phyloP scores from a whole-genome alignment of 306 rosid species.

The Sesbania bispinosa region DNA sequence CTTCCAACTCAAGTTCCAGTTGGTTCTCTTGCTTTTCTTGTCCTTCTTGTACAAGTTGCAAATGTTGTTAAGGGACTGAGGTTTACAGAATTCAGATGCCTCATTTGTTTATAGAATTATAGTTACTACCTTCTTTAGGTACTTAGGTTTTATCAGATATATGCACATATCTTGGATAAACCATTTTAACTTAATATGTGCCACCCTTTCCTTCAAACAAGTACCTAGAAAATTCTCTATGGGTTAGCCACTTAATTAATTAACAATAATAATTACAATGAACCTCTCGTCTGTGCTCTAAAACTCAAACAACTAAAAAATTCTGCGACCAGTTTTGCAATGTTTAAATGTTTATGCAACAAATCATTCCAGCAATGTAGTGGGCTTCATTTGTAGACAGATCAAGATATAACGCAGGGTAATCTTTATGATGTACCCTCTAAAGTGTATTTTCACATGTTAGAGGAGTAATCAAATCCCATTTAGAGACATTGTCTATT shows the following conservation, averaged over 20 bases:
- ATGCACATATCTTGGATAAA: constrained; percentile 11
- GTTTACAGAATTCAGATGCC: constrained; percentile 19
- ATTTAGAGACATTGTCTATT: too few species aligned
- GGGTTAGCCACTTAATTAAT: not conserved
- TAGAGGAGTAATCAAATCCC: too few species aligned
- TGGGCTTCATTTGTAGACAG: not conserved
- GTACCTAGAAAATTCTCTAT: not conserved
- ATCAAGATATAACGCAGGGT: not conserved
- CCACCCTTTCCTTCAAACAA: constrained; percentile 18
- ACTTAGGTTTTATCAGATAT: constrained; percentile 25
- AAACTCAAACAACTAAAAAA: not conserved
- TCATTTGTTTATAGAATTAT: constrained; percentile 14
- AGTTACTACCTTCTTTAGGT: constrained; percentile 19
- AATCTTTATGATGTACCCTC: too few species aligned
- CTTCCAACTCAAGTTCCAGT: constrained; percentile 4
- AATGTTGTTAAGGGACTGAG: constrained; percentile 31
- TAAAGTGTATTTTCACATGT: too few species aligned
- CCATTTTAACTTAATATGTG: not conserved
- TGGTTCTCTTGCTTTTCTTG: constrained; percentile 31
- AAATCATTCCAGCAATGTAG: not conserved
- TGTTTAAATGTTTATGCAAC: not conserved
- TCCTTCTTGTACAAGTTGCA: constrained; percentile 32
- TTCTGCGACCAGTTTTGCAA: not conserved
- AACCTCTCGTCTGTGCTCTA: not conserved
- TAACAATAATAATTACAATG: not conserved